Conservation (phyloP, 352 stramenopile genomes). For the Globisporangium uncinulatum region DNA sequence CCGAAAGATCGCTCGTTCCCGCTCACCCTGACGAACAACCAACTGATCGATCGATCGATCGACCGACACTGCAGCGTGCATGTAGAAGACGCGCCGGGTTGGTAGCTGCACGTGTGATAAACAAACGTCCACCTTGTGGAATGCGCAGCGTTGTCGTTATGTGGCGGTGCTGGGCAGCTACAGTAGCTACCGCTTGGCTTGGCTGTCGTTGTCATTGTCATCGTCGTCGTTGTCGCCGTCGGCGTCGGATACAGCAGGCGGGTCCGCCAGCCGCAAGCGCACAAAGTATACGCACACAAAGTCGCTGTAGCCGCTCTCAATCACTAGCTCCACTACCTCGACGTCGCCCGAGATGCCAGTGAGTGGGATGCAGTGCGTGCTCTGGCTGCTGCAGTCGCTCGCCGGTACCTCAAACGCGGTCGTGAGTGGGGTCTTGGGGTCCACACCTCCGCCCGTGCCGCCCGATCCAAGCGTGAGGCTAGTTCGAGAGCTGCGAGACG, state of each 20-base stretch:
- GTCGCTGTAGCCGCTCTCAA: slow-evolving; percentile 60
- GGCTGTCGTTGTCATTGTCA: slow-evolving; percentile 1
- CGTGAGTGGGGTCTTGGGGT: background rate
- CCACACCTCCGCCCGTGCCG: slow-evolving; percentile 19
- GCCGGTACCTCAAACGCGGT: slow-evolving; percentile 29
- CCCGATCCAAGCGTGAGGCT: slow-evolving; percentile 15
- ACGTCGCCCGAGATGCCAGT: slow-evolving; percentile 2
- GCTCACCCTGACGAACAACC: no score
- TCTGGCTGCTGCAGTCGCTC: slow-evolving; percentile 38
- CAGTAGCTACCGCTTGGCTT: slow-evolving; percentile 1
- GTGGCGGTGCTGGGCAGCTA: background rate
- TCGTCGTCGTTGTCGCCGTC: slow-evolving; percentile 1
- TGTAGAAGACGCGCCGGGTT: slow-evolving; percentile 2
- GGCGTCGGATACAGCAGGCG: slow-evolving; percentile 16
- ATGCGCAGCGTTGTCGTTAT: background rate
- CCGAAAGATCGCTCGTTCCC: background rate
- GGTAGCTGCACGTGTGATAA: slow-evolving; percentile 1
- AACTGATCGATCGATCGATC: background rate
- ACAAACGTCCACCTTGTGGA: background rate
- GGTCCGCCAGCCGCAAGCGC: slow-evolving; percentile 10
- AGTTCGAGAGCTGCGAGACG: slow-evolving; percentile 21
- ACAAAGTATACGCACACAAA: slow-evolving; percentile 71
- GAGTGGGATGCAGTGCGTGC: slow-evolving; percentile 47
- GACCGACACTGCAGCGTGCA: slow-evolving; percentile 3
- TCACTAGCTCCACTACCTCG: slow-evolving; percentile 61